Base-by-base conservation (phyloP, 495 filamentous ascomycete species). In the Neurospora sp. region DNA sequence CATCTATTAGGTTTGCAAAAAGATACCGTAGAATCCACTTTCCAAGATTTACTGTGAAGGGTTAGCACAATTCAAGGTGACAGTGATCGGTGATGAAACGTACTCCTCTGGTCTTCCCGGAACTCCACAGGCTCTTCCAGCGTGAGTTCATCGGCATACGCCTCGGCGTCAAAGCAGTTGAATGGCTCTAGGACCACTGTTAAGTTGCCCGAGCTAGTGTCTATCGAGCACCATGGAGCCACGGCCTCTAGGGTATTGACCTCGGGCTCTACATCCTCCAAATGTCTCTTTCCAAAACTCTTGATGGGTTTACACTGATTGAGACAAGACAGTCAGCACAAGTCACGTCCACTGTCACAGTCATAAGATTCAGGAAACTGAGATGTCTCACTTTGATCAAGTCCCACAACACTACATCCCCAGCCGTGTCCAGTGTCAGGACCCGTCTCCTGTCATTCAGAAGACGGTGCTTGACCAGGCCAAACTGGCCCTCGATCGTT, bases 331-430 rank as follows among this genome's bases (percentile, higher is more conserved):
- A 70, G 73, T 78, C 69, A 80, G 74, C 70, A 71, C 1, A 28
- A 36, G 21, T 19, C 24, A 40, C 24, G 71, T 37, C 71, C 38
- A 39, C 31, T 6, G 31, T 74, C 54, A 66, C 28, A 19, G 13
- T 66, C 31, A 66, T 15, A 66, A 66, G 24, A 3, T 66, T 66
- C 54, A 15, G 13, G 71, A 75, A 74, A 79, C 10, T 71, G 10
- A n/a, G 38, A 34, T 78, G 72, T 28, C 69, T 66, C 38, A 94
- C 93, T 85, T 90, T 88, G 36, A 98, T 84, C 37, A 99, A 82
- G 85, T 99, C 96, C 96, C 96, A 99, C 76, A 99, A 82, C 54
- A 96, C 84, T n/a, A 99, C 94, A 79, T 98, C 96, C 21, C 96
- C 96, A 17, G 94, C 93, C 10, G 95, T 98, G 81, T 99, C 96